Evolutionary conservation across 2,329 filamentous ascomycete species (phyloP), one percentile per base, ranked within the genome.

Genomic region (Exophiala xenobiotica): DNA sequence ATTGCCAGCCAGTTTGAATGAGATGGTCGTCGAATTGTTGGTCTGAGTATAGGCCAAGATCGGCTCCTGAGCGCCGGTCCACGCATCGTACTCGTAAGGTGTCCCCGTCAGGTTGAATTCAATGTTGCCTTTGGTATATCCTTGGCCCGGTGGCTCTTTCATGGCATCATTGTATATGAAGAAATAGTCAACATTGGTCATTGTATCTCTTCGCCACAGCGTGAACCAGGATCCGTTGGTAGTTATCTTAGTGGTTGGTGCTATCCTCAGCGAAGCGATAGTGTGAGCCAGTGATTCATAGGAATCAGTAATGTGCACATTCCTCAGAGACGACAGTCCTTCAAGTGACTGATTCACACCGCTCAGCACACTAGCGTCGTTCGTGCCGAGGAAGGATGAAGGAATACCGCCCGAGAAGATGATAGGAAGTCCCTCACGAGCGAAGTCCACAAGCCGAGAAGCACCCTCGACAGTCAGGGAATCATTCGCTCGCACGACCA

Each of bases 61-160:
- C 0, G 66, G 66, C 3, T 49, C 65, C 20, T 63, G 46, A 4
- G 62, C 58, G 6, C 74, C 74, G 1, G 71, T 73, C 70, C 72
- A 78, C 3, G 71, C 69, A 57, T 77, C 63, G 45, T 69, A 69
- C 23, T 64, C 24, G 53, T 68, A 72, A 3, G 73, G 72, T 4
- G 54, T 61, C 19, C 24, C 24, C 12, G 58, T 67, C 9, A 56
- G 63, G 14, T 57, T 53, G 31, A 72, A 66, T 1, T 54, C 58
- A 24, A 72, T 57, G 7, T 42, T 56, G 4, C 66, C 67, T 19
- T 50, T 16, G 46, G 54, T 31, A 26, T 52, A 43, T 60, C 64
- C 12, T 56, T 53, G 27, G 53, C 46, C 12, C 43, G 27, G 35
- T 7, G 3, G 11, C 11, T 12, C 27, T 24, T 58, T 50, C 31